Percentiles rank a stretch among this genome's conserved stretches.
Conservation (phyloP, 2,329 filamentous ascomycete genomes). For the Lanzia echinophila region DNA sequence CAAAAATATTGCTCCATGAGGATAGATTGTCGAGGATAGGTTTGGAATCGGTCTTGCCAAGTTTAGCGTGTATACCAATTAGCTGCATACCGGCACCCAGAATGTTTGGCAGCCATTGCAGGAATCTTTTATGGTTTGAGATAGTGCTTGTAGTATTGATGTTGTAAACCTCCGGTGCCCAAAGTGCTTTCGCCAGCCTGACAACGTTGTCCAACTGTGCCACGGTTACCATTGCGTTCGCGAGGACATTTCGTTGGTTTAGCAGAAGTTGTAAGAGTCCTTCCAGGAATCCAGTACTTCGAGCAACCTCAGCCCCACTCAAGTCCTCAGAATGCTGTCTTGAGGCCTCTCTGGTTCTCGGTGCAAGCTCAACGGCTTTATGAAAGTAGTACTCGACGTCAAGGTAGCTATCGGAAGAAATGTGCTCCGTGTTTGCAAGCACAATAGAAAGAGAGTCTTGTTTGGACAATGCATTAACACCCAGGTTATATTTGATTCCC, state of each 20-base stretch:
- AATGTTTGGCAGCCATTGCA: conserved; percentile 63
- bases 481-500: conserved; percentile 81
- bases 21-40: conserved; percentile 40
- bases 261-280: conserved; percentile 66
- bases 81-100: conserved; percentile 56
- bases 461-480: conserved; percentile 62
- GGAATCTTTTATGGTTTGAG: conserved; percentile 27
- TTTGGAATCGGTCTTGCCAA: conserved; percentile 47
- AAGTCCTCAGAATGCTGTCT: conserved; percentile 79
- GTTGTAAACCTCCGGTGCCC: conserved; percentile 34
- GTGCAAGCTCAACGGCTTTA: conserved; percentile 67
- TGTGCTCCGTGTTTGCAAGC: conserved; percentile 50
- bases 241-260: conserved; percentile 45
- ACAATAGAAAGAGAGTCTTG: conserved; percentile 67
- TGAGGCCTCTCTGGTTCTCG: conserved; percentile 57
- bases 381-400: conserved; percentile 65
- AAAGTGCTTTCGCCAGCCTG: conserved; percentile 30
- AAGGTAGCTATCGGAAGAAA: conserved; percentile 22
- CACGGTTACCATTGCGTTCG: conserved; percentile 13
- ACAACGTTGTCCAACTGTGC: conserved; percentile 20
- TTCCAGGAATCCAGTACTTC: conserved; percentile 81
- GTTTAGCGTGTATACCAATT: conserved; percentile 58
- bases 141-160: conserved; percentile 10
- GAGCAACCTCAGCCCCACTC: conserved; percentile 68
- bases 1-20: conserved; percentile 45